phyloP scores from a whole-genome alignment of 2,329 filamentous ascomycete species.

The Phaeosphaeria sp. region DNA sequence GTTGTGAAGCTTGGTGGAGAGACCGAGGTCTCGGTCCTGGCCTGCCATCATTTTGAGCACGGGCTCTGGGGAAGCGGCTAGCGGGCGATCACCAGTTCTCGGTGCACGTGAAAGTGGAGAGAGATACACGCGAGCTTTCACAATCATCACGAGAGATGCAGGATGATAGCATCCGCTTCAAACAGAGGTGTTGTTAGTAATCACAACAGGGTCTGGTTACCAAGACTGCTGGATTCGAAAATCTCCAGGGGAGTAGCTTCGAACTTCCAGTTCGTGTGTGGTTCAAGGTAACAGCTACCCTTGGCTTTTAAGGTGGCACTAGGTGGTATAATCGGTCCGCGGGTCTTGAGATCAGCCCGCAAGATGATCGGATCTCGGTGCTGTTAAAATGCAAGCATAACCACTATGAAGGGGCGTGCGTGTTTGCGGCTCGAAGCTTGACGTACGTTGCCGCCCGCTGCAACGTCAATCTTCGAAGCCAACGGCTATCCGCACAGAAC shows the following conservation, averaged over 20 bases:
- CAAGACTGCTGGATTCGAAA: not conserved
- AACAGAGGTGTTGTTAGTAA: not conserved
- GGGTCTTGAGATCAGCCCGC: not conserved
- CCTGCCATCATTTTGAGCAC: constrained; percentile 9
- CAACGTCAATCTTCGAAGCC: not conserved
- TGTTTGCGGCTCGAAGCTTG: not conserved
- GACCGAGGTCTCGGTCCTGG: constrained; percentile 33
- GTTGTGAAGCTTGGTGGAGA: constrained; percentile 20
- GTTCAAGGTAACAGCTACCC: not conserved
- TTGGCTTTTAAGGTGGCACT: not conserved
- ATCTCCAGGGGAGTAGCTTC: not conserved
- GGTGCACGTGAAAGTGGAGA: constrained; percentile 29
- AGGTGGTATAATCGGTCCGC: not conserved
- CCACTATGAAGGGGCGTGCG: too few relatives aligned
- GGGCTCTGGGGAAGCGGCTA: constrained; percentile 30
- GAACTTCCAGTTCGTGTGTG: not conserved
- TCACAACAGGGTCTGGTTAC: not conserved
- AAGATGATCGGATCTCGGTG: not conserved
- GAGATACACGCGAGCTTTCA: not conserved
- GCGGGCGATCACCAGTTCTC: constrained; percentile 18
- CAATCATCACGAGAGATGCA: not conserved
- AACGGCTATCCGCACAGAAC: not conserved
- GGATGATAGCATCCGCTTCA: not conserved
- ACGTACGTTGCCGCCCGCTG: not conserved
- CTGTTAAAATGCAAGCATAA: not conserved